Conservation (phyloP, 345 rosid species). For the Acer yangbiense region DNA sequence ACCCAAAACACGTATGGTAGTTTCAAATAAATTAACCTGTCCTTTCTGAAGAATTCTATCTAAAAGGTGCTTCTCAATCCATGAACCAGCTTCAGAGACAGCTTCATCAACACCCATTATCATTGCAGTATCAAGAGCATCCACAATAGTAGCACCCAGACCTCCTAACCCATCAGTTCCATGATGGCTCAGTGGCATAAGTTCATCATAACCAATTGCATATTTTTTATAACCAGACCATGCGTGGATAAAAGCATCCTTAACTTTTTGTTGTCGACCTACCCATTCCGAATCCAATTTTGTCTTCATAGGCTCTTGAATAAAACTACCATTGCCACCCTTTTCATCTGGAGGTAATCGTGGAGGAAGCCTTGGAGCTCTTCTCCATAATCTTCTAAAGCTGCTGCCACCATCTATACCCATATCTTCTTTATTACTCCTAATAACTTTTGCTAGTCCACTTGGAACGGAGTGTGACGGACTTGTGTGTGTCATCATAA, state of each 20-base stretch:
- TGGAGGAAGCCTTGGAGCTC: slow-evolving; percentile 91
- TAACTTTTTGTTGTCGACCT: slow-evolving; percentile 69
- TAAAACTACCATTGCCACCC: slow-evolving; percentile 26
- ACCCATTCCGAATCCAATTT: slow-evolving; percentile 56
- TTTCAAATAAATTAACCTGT: slow-evolving; percentile 96
- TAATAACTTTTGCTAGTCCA: slow-evolving; percentile 30
- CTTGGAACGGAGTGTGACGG: slow-evolving; percentile 35
- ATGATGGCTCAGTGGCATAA: slow-evolving; percentile 71
- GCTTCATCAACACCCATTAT: slow-evolving; percentile 84
- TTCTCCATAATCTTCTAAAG: slow-evolving; percentile 67
- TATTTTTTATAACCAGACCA: slow-evolving; percentile 92
- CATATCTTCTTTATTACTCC: slow-evolving; percentile 35
- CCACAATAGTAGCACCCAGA: slow-evolving; percentile 93
- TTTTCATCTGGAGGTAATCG: slow-evolving; percentile 76
- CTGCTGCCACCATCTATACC: slow-evolving; percentile 39
- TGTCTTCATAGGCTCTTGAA: slow-evolving; percentile 26
- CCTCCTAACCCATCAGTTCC: slow-evolving; percentile 96
- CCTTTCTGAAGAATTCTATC: slow-evolving; percentile 84
- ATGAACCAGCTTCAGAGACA: slow-evolving; percentile 82
- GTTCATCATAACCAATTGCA: slow-evolving; percentile 95
- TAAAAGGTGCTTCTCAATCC: slow-evolving; percentile 79
- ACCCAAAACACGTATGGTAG: slow-evolving; percentile 95
- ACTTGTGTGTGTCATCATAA: slow-evolving; percentile 53
- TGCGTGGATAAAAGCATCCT: slow-evolving; percentile 84
- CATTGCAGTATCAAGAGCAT: slow-evolving; percentile 98